Percentiles rank a stretch among this genome's conserved stretches.
phyloP scores from a whole-genome alignment of 768 basidiomycete genomes.

The Lentinula boryana region DNA sequence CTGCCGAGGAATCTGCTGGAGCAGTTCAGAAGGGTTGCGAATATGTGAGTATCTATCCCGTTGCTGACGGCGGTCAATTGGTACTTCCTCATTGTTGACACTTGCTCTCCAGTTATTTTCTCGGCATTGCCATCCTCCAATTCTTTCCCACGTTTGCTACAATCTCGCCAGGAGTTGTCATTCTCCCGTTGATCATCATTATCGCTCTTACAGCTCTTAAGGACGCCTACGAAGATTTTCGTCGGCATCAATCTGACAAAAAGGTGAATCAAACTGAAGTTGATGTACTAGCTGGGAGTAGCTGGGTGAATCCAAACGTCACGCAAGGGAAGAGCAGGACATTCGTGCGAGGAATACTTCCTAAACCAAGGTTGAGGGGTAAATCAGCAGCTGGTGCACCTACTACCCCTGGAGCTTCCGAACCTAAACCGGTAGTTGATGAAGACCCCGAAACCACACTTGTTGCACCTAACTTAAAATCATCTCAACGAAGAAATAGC shows the following conservation, averaged over 20 bases:
- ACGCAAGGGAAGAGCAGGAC: slow-evolving; percentile 71
- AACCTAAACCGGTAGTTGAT: not conserved
- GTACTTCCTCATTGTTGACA: not conserved
- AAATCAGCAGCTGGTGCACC: not conserved
- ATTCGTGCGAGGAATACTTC: slow-evolving; percentile 61
- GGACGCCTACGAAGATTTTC: slow-evolving; percentile 96
- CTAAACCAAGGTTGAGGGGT: not conserved
- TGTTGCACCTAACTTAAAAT: not conserved
- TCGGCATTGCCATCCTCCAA: slow-evolving; percentile 88
- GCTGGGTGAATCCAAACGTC: slow-evolving; percentile 68
- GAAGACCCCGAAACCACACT: not conserved
- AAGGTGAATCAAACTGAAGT: slow-evolving; percentile 72
- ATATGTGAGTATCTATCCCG: slow-evolving; percentile 5
- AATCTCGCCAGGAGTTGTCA: slow-evolving; percentile 88
- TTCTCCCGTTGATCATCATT: slow-evolving; percentile 85
- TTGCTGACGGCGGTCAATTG: not conserved
- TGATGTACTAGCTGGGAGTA: slow-evolving; percentile 62
- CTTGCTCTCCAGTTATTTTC: slow-evolving; percentile 52
- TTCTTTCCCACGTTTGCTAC: slow-evolving; percentile 95
- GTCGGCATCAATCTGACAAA: slow-evolving; percentile 93
- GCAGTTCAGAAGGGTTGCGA: slow-evolving; percentile 4
- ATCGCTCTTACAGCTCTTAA: slow-evolving; percentile 83
- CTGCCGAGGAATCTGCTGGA: slow-evolving; percentile 8
- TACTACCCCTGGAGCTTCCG: not conserved
- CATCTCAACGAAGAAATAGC: slow-evolving; percentile 29